Percentiles rank a stretch among this genome's conserved stretches.
These are phyloP conservation scores for Daldinia eschscholtzii DNA, from an alignment of 2,329 filamentous ascomycete species.

Conservation along the genomic window DNA sequence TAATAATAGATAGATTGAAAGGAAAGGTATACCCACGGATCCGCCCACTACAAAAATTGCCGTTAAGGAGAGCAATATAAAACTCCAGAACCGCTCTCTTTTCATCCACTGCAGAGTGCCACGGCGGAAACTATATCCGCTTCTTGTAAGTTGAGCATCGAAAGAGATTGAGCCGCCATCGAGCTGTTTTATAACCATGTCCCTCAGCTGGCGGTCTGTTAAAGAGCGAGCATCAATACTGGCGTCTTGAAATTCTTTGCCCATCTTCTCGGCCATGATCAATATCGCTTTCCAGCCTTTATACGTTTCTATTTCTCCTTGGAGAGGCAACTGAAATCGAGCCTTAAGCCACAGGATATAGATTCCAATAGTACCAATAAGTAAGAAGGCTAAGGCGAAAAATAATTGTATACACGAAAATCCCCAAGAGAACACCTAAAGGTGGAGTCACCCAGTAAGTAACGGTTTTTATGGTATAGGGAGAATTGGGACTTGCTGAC, in stretches of 20 bases:
- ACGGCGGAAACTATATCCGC: constrained; percentile 8
- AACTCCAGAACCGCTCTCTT: no score
- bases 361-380: constrained; percentile 44
- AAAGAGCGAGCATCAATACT: constrained; percentile 33
- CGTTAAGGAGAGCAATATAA: not conserved
- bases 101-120: constrained; percentile 5
- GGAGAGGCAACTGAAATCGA: constrained; percentile 26
- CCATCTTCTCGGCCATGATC: constrained; percentile 31
- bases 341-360: constrained; percentile 42
- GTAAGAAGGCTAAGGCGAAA: constrained; percentile 26
- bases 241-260: constrained; percentile 32
- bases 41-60: no score
- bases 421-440: constrained; percentile 46
- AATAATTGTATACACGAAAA: constrained; percentile 49
- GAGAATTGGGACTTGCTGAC: no score
- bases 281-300: constrained; percentile 36
- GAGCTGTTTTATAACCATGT: constrained; percentile 37
- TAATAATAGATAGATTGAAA: no score
- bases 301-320: constrained; percentile 25
- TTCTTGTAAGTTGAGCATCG: constrained; percentile 16
- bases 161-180: constrained; percentile 43
- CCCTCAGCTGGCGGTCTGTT: constrained; percentile 38
- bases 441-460: no score
- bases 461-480: no score
- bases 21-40: no score